Conservation (phyloP, 2,329 filamentous ascomycete species). For the Xylariaceae sp. region DNA sequence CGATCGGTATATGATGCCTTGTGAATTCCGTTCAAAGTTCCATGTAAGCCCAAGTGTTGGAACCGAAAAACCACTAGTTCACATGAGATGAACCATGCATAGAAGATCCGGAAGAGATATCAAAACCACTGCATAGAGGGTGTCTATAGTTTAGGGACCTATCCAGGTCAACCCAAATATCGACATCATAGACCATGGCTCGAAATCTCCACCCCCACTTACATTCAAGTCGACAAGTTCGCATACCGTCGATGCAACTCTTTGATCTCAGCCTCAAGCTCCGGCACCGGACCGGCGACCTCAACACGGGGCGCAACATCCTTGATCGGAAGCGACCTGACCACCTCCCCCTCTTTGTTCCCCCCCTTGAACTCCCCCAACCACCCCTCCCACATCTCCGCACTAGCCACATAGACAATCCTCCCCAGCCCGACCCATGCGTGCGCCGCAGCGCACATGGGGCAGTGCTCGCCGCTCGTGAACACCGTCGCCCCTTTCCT, state of each 20-base stretch:
- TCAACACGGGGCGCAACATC: conserved; percentile 22
- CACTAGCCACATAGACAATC: conserved; percentile 33
- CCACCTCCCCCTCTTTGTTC: conserved; percentile 2
- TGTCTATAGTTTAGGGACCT: background rate
- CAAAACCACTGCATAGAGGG: no score
- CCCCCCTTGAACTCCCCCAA: conserved; percentile 15
- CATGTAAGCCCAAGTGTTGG: no score
- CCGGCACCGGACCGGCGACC: conserved; percentile 29
- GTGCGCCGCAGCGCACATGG: conserved; percentile 35
- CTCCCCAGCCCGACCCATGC: conserved; percentile 29
- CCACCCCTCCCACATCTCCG: conserved; percentile 26
- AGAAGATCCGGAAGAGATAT: no score
- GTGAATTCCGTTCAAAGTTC: no score
- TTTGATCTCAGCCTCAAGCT: conserved; percentile 29
- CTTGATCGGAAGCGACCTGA: conserved; percentile 13
- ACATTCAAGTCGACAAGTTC: background rate
- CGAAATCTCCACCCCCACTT: background rate
- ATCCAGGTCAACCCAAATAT: no score
- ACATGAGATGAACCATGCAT: no score
- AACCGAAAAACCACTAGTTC: no score
- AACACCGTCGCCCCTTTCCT: conserved; percentile 29
- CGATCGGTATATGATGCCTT: no score
- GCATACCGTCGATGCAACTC: conserved; percentile 29
- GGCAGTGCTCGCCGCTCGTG: conserved; percentile 35
- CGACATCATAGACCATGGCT: no score